phyloP scores from a whole-genome alignment of 495 filamentous ascomycete genomes.

The Tuber indicum region DNA sequence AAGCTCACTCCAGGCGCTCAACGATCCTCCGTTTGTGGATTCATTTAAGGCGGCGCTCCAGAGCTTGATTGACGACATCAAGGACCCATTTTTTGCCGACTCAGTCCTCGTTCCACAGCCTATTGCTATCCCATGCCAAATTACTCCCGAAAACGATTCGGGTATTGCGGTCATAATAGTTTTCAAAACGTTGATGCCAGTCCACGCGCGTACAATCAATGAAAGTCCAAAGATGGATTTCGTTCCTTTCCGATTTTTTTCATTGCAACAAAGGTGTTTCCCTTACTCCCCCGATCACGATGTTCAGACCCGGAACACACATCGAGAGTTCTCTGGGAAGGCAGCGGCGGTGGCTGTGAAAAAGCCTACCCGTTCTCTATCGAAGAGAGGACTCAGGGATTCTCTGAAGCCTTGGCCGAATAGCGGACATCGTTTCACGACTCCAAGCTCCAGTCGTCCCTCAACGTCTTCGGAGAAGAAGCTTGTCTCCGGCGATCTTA shows the following conservation, averaged over 20 bases:
- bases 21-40: conserved; percentile 15
- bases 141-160: conserved; percentile 22
- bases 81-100: conserved; percentile 30
- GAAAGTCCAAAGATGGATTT: conserved; percentile 26
- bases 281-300: conserved; percentile 34
- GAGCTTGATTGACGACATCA: conserved; percentile 16
- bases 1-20: neutral
- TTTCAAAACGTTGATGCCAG: conserved; percentile 35
- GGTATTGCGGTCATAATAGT: conserved; percentile 29
- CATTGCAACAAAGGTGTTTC: conserved; percentile 34
- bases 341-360: conserved; percentile 6
- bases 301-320: conserved; percentile 31
- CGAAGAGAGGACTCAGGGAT: conserved; percentile 9
- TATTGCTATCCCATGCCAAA: conserved; percentile 22
- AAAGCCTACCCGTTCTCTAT: conserved; percentile 5
- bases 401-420: conserved; percentile 20
- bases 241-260: conserved; percentile 29
- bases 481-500: conserved; percentile 15
- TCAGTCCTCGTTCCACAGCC: conserved; percentile 21
- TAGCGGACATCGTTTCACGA: conserved; percentile 8
- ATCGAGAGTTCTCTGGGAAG: conserved; percentile 37
- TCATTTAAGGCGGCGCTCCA: conserved; percentile 20
- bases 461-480: conserved; percentile 37
- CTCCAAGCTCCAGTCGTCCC: conserved; percentile 19
- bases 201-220: conserved; percentile 28